Evolutionary conservation across 345 rosid genomes (phyloP), one percentile per base, ranked within the genome.

Genomic region (Trapa bicornis): DNA sequence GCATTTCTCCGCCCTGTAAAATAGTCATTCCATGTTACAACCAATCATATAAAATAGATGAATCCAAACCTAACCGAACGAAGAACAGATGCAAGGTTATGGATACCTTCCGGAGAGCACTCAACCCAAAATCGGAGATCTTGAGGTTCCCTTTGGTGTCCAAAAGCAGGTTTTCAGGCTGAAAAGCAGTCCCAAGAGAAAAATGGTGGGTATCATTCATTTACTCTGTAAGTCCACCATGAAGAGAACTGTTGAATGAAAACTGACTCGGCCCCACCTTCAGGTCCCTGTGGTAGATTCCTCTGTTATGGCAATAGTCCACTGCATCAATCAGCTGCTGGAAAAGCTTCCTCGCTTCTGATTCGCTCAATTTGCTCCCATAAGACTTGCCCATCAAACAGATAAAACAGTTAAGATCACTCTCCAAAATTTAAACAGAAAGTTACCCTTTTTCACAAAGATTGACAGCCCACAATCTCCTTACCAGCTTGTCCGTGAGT

Each of bases 131-230:
- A 72, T 93, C 98, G 3, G 98, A 87, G n/a, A 90, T 85, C 86
- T 93, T 90, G 43, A 90, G 82, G 70, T 86, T 86, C 66, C 96
- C 96, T 72, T 77, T 84, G 53, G 75, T 39, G 57, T 85, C 92
- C 76, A 93, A 64, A 54, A 93, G 87, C 82, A 90, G 80, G 74
- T 88, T 93, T 71, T 90, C 96, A 48, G 97, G 97, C 98, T 93
- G 87, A 7, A 71, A 14, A 68, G 13, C 16, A 58, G 32, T 16
- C 48, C 48, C 7, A 11, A 5, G 48, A 45, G 13, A 45, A 41
- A 41, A 41, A 41, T 3, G 0, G 7, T 3, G 43, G 43, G 4
- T 41, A 41, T 8, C 7, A 41, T 8, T 0, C 43, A 41, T 9
- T 2, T 6, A 57, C 29, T 9, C 9, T 52, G 29, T 5, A 53